Percentiles rank a stretch among this genome's conserved stretches.
phyloP scores from a whole-genome alignment of 176 grass and related monocot genomes.

The maize (Zea mays) region DNA sequence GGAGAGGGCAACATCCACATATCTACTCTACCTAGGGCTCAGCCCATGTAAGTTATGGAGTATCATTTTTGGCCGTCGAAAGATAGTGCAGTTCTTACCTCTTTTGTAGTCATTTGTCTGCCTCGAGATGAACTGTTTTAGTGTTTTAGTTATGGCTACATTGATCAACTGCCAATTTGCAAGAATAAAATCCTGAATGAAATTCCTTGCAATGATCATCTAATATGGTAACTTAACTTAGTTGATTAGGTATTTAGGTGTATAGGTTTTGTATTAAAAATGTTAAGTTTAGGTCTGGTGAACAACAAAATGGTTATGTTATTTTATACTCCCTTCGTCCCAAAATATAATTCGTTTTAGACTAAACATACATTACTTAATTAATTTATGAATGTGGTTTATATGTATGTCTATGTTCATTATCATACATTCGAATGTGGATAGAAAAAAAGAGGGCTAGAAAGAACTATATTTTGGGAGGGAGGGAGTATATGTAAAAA shows the following conservation, averaged over 20 bases:
- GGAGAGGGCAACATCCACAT: constrained; percentile 83
- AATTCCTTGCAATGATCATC: not conserved
- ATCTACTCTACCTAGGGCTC: constrained; percentile 83
- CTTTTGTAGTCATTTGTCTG: not conserved
- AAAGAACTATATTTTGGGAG: no score
- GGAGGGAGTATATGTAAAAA: not conserved
- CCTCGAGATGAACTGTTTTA: constrained; percentile 9
- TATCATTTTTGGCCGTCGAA: constrained; percentile 1
- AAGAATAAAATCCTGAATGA: not conserved
- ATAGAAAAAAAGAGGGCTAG: no score
- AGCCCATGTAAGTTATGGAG: constrained; percentile 71
- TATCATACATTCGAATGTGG: no score
- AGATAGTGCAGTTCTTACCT: not conserved
- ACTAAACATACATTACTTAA: no score
- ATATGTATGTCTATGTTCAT: no score
- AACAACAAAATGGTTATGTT: constrained; percentile 15
- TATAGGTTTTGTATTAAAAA: not conserved
- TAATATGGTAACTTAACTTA: not conserved
- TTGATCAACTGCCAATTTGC: not conserved
- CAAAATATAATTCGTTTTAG: no score
- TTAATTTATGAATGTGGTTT: no score
- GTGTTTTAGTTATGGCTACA: not conserved
- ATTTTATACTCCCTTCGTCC: not conserved
- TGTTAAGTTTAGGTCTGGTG: not conserved
- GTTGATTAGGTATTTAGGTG: not conserved